Percentiles rank a stretch among this genome's conserved stretches.
Conservation (phyloP, 768 basidiomycete genomes). For the Boletus subcaerulescens region DNA sequence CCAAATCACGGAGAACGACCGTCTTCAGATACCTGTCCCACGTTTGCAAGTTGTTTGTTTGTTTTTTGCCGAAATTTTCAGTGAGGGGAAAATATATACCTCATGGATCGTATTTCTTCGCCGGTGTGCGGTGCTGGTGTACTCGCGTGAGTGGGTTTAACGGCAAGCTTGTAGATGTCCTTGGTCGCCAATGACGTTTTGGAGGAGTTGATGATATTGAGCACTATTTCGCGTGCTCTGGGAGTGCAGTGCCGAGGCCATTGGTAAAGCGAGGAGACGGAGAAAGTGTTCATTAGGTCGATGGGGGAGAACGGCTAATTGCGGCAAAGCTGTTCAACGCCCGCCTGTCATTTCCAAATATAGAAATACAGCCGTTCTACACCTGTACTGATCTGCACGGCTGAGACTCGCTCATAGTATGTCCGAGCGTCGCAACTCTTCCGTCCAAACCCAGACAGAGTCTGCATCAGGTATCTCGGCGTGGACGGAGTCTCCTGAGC, state of each 20-base stretch:
- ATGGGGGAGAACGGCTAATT: too few relatives aligned
- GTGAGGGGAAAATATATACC: constrained; percentile 31
- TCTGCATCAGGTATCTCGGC: too few relatives aligned
- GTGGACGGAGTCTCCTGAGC: too few relatives aligned
- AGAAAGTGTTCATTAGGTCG: constrained; percentile 7
- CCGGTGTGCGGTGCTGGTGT: constrained; percentile 39
- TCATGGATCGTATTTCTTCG: constrained; percentile 54
- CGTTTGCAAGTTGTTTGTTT: background rate
- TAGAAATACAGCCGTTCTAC: too few relatives aligned
- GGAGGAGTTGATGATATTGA: constrained; percentile 21
- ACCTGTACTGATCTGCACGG: too few relatives aligned
- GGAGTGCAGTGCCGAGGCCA: constrained; percentile 24
- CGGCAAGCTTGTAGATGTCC: constrained; percentile 25
- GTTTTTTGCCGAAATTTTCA: too few relatives aligned
- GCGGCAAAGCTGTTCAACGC: too few relatives aligned
- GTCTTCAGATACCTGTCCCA: constrained; percentile 52
- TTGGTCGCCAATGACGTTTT: constrained; percentile 24
- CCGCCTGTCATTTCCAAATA: too few relatives aligned
- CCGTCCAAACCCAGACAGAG: too few relatives aligned
- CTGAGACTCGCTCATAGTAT: too few relatives aligned
- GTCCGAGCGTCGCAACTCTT: too few relatives aligned
- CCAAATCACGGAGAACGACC: constrained; percentile 47
- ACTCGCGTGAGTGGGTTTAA: constrained; percentile 8
- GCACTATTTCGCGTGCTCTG: constrained; percentile 20
- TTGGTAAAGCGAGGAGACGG: constrained; percentile 20